Percentiles rank a stretch among this genome's conserved stretches.
These are phyloP conservation scores for Cryphonectria parasitica DNA, from an alignment of 2,329 filamentous ascomycete species.

Conservation along the genomic window DNA sequence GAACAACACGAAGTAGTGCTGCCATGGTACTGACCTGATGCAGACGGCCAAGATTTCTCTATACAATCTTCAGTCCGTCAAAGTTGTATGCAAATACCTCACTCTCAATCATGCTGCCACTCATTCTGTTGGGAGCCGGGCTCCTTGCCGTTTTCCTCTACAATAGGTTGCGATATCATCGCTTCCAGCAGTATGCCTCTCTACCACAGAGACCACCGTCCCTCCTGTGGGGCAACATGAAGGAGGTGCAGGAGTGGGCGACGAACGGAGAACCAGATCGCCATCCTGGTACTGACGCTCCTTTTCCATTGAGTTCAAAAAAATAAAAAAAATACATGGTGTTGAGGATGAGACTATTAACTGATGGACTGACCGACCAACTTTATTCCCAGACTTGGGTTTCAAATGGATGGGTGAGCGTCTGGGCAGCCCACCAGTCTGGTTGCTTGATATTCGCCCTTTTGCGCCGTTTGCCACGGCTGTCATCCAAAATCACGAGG, in stretches of 20 bases:
- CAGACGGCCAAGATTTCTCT: neutral
- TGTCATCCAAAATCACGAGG: conserved; percentile 36
- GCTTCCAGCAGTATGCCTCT: conserved; percentile 4
- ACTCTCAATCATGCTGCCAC: neutral
- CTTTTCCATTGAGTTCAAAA: neutral
- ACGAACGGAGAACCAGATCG: neutral
- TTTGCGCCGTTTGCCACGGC: conserved; percentile 32
- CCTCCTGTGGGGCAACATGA: conserved; percentile 17
- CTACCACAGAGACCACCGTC: conserved; percentile 13
- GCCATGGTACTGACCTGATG: neutral
- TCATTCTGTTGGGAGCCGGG: neutral
- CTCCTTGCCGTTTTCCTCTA: conserved; percentile 4
- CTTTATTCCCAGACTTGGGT: conserved; percentile 30
- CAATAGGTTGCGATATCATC: conserved; percentile 1
- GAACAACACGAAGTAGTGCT: neutral
- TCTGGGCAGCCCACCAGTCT: conserved; percentile 39
- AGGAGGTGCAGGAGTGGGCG: conserved; percentile 4
- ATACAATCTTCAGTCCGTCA: neutral
- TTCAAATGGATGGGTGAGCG: conserved; percentile 37
- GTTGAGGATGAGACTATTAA: neutral
- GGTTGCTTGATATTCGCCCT: conserved; percentile 42
- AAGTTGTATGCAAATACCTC: neutral
- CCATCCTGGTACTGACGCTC: neutral
- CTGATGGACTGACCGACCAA: neutral
- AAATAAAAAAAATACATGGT: neutral